Evolutionary conservation across 345 rosid genomes (phyloP).

Genomic region (Brassica cretica): DNA sequence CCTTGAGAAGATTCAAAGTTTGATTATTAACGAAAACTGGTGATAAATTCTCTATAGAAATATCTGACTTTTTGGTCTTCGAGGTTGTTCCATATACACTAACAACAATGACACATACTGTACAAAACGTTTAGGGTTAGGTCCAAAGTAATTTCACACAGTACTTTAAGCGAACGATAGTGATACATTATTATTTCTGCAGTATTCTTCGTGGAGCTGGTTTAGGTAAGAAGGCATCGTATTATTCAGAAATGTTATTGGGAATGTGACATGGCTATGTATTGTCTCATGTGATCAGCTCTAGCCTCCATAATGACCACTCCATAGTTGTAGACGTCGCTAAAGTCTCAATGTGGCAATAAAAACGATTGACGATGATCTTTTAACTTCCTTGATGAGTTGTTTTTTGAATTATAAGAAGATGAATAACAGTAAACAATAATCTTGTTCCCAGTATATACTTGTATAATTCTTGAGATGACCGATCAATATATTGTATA

Average conservation of each 20-base stretch:
- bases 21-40: not conserved
- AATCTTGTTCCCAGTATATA: not conserved
- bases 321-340: not conserved
- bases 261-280: not conserved
- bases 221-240: not conserved
- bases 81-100: not conserved
- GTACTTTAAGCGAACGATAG: not conserved
- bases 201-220: not conserved
- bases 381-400: not conserved
- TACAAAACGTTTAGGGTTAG: not conserved
- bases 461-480: not conserved
- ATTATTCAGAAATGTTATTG: not conserved
- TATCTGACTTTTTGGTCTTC: not conserved
- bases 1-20: not conserved
- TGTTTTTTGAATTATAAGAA: not conserved
- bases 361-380: constrained; percentile 7
- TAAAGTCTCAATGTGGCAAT: not conserved
- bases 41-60: not conserved
- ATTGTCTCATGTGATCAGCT: not conserved
- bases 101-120: not conserved
- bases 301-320: not conserved
- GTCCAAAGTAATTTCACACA: not conserved
- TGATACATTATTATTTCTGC: not conserved
- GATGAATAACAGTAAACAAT: not conserved
- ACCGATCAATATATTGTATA: not conserved